Percentiles rank a stretch among this genome's conserved stretches.
These are phyloP conservation scores for Exophiala alcalophila DNA, from an alignment of 2,329 filamentous ascomycete genomes.

Conservation along the genomic window DNA sequence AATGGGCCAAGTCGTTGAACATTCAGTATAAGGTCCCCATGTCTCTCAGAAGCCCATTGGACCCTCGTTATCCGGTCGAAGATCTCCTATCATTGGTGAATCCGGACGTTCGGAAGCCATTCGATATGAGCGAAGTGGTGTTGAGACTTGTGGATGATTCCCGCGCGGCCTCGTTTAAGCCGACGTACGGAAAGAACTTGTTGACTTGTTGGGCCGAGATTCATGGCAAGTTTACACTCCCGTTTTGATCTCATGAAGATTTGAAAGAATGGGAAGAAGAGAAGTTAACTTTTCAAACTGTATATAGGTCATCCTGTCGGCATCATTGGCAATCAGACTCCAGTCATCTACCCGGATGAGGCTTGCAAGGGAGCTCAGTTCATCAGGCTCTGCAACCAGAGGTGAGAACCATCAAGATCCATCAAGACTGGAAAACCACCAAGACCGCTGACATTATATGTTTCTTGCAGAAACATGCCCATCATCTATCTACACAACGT, in stretches of 20 bases:
- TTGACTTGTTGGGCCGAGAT: conserved; percentile 42
- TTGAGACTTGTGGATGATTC: conserved; percentile 44
- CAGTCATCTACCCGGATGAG: conserved; percentile 42
- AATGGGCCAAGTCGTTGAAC: conserved; percentile 35
- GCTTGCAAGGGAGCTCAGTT: conserved; percentile 44
- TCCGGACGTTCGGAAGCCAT: conserved; percentile 41
- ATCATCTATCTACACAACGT: conserved; percentile 49
- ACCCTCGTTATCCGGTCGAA: conserved; percentile 37
- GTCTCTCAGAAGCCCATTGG: conserved; percentile 11
- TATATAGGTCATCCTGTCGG: conserved; percentile 38
- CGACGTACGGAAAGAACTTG: conserved; percentile 39
- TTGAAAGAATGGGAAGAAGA: neutral
- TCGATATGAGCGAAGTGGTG: conserved; percentile 41
- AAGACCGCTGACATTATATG: no score
- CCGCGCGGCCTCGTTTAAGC: conserved; percentile 40
- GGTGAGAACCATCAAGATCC: no score
- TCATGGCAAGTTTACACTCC: conserved; percentile 30
- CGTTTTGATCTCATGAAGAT: conserved; percentile 1
- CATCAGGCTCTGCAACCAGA: conserved; percentile 45
- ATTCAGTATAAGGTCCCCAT: conserved; percentile 1
- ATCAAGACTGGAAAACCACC: no score
- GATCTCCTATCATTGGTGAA: conserved; percentile 40
- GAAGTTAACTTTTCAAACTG: conserved; percentile 1
- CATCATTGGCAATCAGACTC: conserved; percentile 42
- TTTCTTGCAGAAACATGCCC: conserved; percentile 39